These are phyloP conservation scores for Fusarium oxysporum DNA, from an alignment of 2,329 filamentous ascomycete genomes.

Conservation along the genomic window DNA sequence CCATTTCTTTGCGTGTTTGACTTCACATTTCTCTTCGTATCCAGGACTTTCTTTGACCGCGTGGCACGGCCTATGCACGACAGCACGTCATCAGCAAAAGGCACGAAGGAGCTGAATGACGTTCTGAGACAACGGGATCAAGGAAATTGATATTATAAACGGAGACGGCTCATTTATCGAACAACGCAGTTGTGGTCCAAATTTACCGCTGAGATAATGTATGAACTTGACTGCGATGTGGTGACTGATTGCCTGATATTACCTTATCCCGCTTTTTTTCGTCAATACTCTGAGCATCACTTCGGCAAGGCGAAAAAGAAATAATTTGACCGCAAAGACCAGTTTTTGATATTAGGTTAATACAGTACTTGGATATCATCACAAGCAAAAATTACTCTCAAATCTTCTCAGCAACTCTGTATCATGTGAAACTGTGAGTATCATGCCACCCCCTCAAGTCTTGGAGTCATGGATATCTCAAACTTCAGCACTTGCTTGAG, in stretches of 20 bases:
- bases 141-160: neutral
- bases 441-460: constrained; percentile 7
- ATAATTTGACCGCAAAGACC: neutral
- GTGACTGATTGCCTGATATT: neutral
- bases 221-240: neutral
- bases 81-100: constrained; percentile 26
- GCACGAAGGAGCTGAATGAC: neutral
- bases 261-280: neutral
- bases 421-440: neutral
- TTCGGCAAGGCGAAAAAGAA: neutral
- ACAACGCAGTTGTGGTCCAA: neutral
- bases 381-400: neutral
- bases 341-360: neutral
- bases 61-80: neutral
- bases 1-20: neutral
- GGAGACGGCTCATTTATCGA: too few species aligned
- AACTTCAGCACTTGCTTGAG: neutral
- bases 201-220: neutral
- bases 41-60: neutral
- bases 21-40: neutral
- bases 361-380: neutral
- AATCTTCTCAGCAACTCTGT: neutral
- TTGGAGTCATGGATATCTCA: constrained; percentile 4
- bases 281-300: neutral
- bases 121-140: constrained; percentile 10